Percentiles rank a stretch among this genome's conserved stretches.
Evolutionary conservation across 306 rosid genomes (phyloP).

Genomic region (Sicyos edulis): DNA sequence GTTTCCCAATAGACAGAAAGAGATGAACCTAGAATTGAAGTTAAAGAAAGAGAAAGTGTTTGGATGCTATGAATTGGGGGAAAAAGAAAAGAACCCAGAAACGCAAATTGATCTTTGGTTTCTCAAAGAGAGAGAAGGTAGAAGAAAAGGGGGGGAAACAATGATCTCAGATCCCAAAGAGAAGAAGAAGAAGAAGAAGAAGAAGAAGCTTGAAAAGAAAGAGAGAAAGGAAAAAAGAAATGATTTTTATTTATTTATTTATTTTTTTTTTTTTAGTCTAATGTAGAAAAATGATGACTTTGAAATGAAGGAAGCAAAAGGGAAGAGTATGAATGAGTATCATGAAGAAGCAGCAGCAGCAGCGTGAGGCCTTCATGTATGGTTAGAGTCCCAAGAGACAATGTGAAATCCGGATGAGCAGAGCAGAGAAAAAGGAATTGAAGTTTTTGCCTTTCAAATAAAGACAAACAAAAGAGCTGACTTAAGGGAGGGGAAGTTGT

Average conservation of each 20-base stretch:
- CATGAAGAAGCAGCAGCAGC: too few species aligned
- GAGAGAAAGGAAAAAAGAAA: conserved; percentile 9
- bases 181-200: neutral
- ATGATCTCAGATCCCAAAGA: conserved; percentile 18
- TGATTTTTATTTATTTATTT: neutral
- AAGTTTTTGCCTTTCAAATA: too few species aligned
- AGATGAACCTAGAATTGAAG: conserved; percentile 23
- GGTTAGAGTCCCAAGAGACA: neutral
- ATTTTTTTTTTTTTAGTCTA: too few species aligned
- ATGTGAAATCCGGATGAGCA: conserved; percentile 19
- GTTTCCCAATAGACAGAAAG: conserved; percentile 45
- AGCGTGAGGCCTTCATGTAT: neutral
- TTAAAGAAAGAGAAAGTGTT: neutral
- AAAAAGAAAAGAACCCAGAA: neutral
- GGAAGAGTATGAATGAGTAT: neutral
- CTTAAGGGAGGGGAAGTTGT: too few species aligned
- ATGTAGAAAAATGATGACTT: conserved; percentile 10
- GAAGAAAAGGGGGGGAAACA: neutral
- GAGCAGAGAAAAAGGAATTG: too few species aligned
- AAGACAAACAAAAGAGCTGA: too few species aligned
- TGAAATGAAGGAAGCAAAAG: conserved; percentile 25
- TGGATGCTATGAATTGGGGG: too few species aligned
- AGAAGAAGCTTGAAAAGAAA: too few species aligned
- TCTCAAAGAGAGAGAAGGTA: neutral
- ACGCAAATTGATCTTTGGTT: neutral